These are phyloP conservation scores for Ogataea methylovora DNA, from an alignment of 805 yeast genomes.

Conservation along the genomic window DNA sequence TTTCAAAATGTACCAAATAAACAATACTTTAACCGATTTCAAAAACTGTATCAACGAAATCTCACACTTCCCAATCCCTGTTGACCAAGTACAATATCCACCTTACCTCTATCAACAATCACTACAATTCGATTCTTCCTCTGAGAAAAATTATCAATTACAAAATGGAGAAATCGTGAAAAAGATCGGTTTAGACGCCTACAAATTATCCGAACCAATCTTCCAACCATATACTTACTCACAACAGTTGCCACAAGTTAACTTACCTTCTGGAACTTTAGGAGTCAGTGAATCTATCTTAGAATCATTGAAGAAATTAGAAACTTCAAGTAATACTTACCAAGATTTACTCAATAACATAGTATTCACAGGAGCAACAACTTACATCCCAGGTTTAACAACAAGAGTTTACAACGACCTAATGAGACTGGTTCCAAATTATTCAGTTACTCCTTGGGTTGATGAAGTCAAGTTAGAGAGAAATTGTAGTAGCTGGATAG, in stretches of 20 bases:
- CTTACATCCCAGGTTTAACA: conserved; percentile 47
- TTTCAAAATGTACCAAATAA: conserved; percentile 31
- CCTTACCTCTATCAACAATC: conserved; percentile 17
- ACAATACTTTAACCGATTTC: conserved; percentile 39
- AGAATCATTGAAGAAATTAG: conserved; percentile 37
- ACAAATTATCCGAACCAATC: conserved; percentile 55
- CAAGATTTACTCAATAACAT: conserved; percentile 36
- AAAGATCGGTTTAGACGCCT: conserved; percentile 45
- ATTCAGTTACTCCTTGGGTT: conserved; percentile 30
- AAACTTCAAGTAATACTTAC: conserved; percentile 33
- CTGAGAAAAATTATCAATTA: conserved; percentile 47
- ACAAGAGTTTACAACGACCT: conserved; percentile 51
- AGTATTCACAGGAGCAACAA: conserved; percentile 55
- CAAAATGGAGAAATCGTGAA: conserved; percentile 43
- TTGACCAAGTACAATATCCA: conserved; percentile 17
- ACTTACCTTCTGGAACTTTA: conserved; percentile 42
- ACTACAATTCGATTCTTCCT: conserved; percentile 31
- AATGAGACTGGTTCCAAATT: conserved; percentile 45
- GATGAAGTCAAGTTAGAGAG: conserved; percentile 42
- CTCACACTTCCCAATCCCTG: conserved; percentile 21
- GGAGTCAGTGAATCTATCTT: conserved; percentile 40
- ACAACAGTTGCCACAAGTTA: conserved; percentile 28
- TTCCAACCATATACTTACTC: conserved; percentile 54
- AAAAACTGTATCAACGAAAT: conserved; percentile 27
- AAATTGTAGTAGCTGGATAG: conserved; percentile 58